Percentiles rank a stretch among this genome's conserved stretches.
Conservation (phyloP, 2,329 filamentous ascomycete genomes). For the Fusarium sp. region DNA sequence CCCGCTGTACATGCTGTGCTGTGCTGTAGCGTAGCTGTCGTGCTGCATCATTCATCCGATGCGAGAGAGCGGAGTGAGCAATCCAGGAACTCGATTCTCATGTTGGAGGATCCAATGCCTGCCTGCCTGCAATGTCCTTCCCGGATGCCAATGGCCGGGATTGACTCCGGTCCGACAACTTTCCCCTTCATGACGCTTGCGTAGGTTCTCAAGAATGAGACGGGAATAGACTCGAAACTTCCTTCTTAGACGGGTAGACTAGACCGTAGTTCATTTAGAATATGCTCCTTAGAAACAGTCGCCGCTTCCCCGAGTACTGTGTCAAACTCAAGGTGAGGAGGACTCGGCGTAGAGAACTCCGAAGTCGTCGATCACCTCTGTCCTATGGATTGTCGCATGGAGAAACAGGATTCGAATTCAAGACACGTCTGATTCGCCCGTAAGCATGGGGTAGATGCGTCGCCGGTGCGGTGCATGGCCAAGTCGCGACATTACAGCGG, state of each 20-base stretch:
- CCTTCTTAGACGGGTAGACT: neutral
- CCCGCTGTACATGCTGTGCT: constrained; percentile 5
- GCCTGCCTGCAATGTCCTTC: neutral
- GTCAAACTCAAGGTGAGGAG: neutral
- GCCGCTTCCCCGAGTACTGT: neutral
- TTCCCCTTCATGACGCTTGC: neutral
- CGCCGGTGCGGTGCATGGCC: neutral
- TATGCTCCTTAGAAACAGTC: neutral
- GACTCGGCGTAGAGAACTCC: neutral
- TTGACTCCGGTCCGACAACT: neutral
- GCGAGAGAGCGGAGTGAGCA: constrained; percentile 23
- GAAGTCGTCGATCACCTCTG: neutral
- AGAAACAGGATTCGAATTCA: neutral
- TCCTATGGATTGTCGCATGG: neutral
- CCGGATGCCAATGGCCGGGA: constrained; percentile 25
- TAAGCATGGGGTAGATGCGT: constrained; percentile 20
- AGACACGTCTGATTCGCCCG: constrained; percentile 14
- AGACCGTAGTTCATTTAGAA: neutral
- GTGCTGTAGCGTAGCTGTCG: constrained; percentile 1
- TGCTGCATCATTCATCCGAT: constrained; percentile 16
- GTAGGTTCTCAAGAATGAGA: neutral
- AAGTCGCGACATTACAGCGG: neutral
- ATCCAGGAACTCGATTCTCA: constrained; percentile 14
- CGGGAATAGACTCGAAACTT: neutral
- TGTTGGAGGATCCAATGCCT: neutral